Evolutionary conservation across 1,284 basidiomycete genomes (phyloP).

Genomic region (Trametes sp.): DNA sequence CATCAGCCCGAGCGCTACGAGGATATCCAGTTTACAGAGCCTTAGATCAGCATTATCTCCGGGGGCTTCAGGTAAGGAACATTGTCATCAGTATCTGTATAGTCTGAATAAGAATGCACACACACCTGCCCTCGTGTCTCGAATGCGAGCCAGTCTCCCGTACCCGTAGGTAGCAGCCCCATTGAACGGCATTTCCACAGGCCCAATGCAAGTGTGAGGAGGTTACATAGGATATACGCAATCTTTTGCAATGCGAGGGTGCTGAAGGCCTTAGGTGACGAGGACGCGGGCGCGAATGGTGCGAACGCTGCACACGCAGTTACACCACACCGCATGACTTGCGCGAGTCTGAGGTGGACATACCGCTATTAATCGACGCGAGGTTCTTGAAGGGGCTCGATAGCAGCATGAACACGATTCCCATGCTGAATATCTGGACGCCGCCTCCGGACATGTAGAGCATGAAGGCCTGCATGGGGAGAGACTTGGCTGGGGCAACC

Average conservation of each 20-base stretch:
- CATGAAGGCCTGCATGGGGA: slow-evolving; percentile 97
- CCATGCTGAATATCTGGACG: slow-evolving; percentile 93
- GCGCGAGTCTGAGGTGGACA: slow-evolving; percentile 35
- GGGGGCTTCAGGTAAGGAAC: too few species aligned
- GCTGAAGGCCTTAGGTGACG: slow-evolving; percentile 56
- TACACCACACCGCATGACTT: not conserved
- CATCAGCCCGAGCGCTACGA: not conserved
- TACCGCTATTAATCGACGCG: slow-evolving; percentile 78
- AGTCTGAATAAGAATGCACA: too few species aligned
- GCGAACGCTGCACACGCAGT: slow-evolving; percentile 60
- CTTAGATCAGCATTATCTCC: slow-evolving; percentile 10
- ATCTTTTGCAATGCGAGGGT: slow-evolving; percentile 72
- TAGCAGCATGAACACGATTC: slow-evolving; percentile 90
- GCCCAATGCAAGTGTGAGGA: slow-evolving; percentile 79
- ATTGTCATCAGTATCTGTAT: too few species aligned
- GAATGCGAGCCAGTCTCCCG: slow-evolving; percentile 92
- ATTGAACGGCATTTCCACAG: slow-evolving; percentile 92
- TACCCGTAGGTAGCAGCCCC: slow-evolving; percentile 88
- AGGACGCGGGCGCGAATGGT: slow-evolving; percentile 65
- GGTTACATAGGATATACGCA: slow-evolving; percentile 73
- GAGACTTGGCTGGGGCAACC: slow-evolving; percentile 81
- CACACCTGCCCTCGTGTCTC: slow-evolving; percentile 79
- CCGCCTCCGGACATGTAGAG: slow-evolving; percentile 95
- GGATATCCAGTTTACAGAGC: not conserved
- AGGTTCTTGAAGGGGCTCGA: slow-evolving; percentile 84